phyloP scores from a whole-genome alignment of 164 flowering plant genomes.

The Aristolochia contorta region DNA sequence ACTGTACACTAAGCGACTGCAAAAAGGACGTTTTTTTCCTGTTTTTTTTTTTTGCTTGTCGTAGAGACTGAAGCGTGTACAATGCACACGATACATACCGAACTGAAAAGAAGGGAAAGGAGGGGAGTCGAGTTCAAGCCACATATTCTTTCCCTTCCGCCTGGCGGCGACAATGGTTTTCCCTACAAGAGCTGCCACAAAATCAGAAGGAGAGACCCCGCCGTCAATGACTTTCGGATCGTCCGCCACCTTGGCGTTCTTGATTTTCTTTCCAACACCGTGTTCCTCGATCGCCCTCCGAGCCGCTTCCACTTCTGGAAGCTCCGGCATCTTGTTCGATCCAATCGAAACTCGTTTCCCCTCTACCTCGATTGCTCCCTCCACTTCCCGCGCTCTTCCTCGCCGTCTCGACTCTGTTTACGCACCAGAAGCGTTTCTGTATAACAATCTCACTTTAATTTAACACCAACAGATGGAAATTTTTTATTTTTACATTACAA shows the following conservation, averaged over 20 bases:
- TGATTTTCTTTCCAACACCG: conserved; percentile 68
- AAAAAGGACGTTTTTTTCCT: not conserved
- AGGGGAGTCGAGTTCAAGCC: conserved; percentile 85
- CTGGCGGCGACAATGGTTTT: conserved; percentile 73
- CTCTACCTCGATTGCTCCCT: too few relatives aligned
- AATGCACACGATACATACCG: conserved; percentile 28
- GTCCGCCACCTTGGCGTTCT: conserved; percentile 46
- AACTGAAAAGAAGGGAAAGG: conserved; percentile 95
- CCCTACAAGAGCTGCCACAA: conserved; percentile 57
- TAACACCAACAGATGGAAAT: too few relatives aligned
- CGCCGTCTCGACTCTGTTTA: too few relatives aligned
- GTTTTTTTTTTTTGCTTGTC: not conserved
- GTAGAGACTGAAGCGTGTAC: not conserved
- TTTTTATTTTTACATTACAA: too few relatives aligned
- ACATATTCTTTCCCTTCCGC: conserved; percentile 92
- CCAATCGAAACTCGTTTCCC: too few relatives aligned
- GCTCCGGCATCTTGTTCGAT: conserved; percentile 63
- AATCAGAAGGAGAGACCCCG: conserved; percentile 56
- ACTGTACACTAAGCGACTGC: not conserved
- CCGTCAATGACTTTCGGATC: conserved; percentile 85
- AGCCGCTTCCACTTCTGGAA: conserved; percentile 97
- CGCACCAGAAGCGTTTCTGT: too few relatives aligned
- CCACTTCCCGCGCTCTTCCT: too few relatives aligned
- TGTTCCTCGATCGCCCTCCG: conserved; percentile 65
- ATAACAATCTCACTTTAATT: too few relatives aligned